Conservation (phyloP, 441 rosid genomes). For the Gossypium gossypioides region DNA sequence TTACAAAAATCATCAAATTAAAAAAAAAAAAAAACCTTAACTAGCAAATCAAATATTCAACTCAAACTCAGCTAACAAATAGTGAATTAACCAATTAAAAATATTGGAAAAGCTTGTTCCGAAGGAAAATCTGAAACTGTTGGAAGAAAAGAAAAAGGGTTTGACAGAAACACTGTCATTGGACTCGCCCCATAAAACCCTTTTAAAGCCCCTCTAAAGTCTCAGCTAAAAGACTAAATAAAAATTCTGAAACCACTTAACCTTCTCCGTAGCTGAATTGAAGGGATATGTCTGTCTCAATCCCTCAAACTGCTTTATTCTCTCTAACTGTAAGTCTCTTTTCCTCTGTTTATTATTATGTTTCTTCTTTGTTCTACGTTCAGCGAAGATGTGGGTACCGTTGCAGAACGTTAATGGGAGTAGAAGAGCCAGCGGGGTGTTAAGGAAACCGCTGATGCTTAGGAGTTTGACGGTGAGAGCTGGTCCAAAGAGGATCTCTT, state of each 20-base stretch:
- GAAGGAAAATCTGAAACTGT: too few species aligned
- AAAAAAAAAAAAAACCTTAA: too few species aligned
- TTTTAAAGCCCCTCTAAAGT: constrained; percentile 4
- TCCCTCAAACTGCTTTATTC: constrained; percentile 5
- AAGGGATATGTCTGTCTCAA: neutral
- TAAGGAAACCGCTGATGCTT: constrained; percentile 21
- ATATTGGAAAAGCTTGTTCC: too few species aligned
- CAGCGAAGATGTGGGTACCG: neutral
- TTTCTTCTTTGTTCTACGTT: neutral
- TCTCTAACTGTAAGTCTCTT: constrained; percentile 9
- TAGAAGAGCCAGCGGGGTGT: constrained; percentile 16
- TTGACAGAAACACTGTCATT: neutral
- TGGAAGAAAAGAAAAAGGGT: too few species aligned
- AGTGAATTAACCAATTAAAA: too few species aligned
- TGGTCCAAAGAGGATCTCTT: constrained; percentile 59
- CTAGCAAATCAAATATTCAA: too few species aligned
- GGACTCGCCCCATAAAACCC: neutral
- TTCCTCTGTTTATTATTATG: neutral
- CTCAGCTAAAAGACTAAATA: neutral
- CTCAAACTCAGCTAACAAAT: too few species aligned
- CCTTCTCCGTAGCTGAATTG: neutral
- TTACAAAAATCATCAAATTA: too few species aligned
- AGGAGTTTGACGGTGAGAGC: constrained; percentile 50
- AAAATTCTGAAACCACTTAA: neutral
- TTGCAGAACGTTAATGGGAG: constrained; percentile 36